Percentiles rank a stretch among this genome's conserved stretches.
Conservation (phyloP, 441 rosid genomes). For the Melastoma candidum region DNA sequence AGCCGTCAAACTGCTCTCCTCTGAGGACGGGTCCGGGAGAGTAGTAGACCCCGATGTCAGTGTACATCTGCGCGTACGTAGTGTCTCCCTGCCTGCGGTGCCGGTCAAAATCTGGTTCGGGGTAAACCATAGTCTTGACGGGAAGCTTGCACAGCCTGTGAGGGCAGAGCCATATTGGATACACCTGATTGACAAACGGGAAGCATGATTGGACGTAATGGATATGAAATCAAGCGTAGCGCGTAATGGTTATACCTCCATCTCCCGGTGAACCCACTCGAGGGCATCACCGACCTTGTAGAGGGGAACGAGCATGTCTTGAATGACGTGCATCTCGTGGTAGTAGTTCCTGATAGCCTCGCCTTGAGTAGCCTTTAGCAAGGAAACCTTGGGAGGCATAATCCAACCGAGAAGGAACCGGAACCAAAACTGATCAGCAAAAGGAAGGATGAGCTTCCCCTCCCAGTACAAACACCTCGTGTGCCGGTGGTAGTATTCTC, state of each 20-base stretch:
- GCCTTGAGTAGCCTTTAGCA: slow-evolving; percentile 99
- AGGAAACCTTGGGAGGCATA: slow-evolving; percentile 99
- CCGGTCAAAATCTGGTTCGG: slow-evolving; percentile 84
- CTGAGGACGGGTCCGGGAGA: slow-evolving; percentile 82
- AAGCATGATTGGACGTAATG: neutral
- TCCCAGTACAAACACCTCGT: slow-evolving; percentile 98
- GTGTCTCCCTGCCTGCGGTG: slow-evolving; percentile 88
- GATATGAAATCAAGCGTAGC: slow-evolving; percentile 2
- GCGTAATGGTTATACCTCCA: slow-evolving; percentile 55
- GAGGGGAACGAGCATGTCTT: slow-evolving; percentile 96
- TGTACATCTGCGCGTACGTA: slow-evolving; percentile 83
- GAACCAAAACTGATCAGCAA: slow-evolving; percentile 94
- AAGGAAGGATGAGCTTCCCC: slow-evolving; percentile 96
- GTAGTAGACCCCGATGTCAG: slow-evolving; percentile 92
- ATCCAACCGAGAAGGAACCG: slow-evolving; percentile 90
- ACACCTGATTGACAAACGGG: slow-evolving; percentile 36
- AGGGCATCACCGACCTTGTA: slow-evolving; percentile 95
- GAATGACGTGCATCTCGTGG: slow-evolving; percentile 96
- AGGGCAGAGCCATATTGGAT: slow-evolving; percentile 96
- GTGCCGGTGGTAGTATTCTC: slow-evolving; percentile 96
- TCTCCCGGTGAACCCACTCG: slow-evolving; percentile 82
- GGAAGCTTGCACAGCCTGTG: slow-evolving; percentile 85
- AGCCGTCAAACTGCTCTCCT: slow-evolving; percentile 85
- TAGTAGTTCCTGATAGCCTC: slow-evolving; percentile 95
- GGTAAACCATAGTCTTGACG: slow-evolving; percentile 76